Percentiles rank a stretch among this genome's conserved stretches.
These are phyloP conservation scores for Trypanosoma boissoni DNA, from an alignment of 208 protist species.

Conservation along the genomic window DNA sequence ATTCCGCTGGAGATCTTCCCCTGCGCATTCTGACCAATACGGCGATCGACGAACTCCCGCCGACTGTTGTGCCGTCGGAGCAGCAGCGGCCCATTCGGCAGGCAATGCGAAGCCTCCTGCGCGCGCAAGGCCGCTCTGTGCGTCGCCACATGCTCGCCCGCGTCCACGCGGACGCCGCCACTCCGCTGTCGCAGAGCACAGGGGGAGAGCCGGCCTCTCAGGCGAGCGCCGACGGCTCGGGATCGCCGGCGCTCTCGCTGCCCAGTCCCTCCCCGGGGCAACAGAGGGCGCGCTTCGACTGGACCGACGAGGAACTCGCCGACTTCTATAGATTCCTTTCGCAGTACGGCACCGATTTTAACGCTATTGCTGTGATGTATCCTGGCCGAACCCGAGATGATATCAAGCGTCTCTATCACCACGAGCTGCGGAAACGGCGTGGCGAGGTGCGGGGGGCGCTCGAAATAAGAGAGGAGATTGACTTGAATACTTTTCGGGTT, in stretches of 20 bases:
- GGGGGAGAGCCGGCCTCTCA: not conserved
- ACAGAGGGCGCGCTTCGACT: slow-evolving; percentile 40
- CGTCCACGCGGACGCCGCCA: not conserved
- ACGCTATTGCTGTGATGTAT: slow-evolving; percentile 78
- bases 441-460: slow-evolving; percentile 58
- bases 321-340: slow-evolving; percentile 82
- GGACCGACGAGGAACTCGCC: slow-evolving; percentile 70
- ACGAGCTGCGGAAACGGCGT: slow-evolving; percentile 59
- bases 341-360: slow-evolving; percentile 90
- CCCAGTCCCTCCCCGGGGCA: slow-evolving; percentile 3
- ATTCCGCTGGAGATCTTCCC: slow-evolving; percentile 28
- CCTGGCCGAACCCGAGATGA: slow-evolving; percentile 54
- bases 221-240: not conserved
- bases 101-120: slow-evolving; percentile 35
- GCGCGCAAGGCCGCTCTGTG: not conserved
- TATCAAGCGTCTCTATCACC: slow-evolving; percentile 81
- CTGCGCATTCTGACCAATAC: slow-evolving; percentile 45
- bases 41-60: slow-evolving; percentile 75
- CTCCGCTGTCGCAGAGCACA: not conserved
- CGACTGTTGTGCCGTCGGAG: slow-evolving; percentile 41
- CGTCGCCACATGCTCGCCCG: not conserved
- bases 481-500: slow-evolving; percentile 60
- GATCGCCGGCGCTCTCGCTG: not conserved
- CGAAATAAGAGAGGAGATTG: slow-evolving; percentile 43
- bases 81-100: slow-evolving; percentile 63